phyloP scores from a whole-genome alignment of 1,284 basidiomycete genomes.

The Ganoderma sp. region DNA sequence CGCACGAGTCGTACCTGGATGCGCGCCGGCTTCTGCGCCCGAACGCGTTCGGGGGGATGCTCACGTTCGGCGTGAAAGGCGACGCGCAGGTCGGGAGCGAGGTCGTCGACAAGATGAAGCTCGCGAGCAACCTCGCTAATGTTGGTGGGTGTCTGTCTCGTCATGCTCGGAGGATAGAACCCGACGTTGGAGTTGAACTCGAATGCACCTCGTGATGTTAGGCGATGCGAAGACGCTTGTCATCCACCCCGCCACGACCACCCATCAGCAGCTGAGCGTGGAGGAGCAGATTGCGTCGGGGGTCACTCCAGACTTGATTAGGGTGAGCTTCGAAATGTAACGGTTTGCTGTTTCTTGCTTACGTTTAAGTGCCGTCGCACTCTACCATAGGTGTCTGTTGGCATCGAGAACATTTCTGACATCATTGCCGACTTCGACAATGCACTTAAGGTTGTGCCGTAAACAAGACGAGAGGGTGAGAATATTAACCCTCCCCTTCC shows the following conservation, averaged over 20 bases:
- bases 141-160: slow-evolving; percentile 52
- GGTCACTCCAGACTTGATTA: slow-evolving; percentile 82
- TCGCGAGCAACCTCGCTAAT: slow-evolving; percentile 80
- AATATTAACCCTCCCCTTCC: not conserved
- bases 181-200: not conserved
- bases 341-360: not conserved
- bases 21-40: slow-evolving; percentile 66
- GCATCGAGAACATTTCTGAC: slow-evolving; percentile 85
- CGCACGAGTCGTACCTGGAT: slow-evolving; percentile 66
- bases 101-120: slow-evolving; percentile 76
- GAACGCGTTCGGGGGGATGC: slow-evolving; percentile 73
- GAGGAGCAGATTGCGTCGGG: slow-evolving; percentile 75
- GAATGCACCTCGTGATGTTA: slow-evolving; percentile 5
- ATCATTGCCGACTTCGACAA: slow-evolving; percentile 87
- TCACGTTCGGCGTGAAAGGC: slow-evolving; percentile 84
- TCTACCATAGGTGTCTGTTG: slow-evolving; percentile 59
- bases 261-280: slow-evolving; percentile 77
- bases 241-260: slow-evolving; percentile 85
- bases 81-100: slow-evolving; percentile 63
- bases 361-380: slow-evolving; percentile 1
- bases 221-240: slow-evolving; percentile 82
- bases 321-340: slow-evolving; percentile 52
- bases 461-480: too few species aligned
- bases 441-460: slow-evolving; percentile 50
- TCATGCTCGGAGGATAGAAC: not conserved